Evolutionary conservation across 23 red algal genomes (phyloP), one percentile per base, ranked within the genome.

Genomic region (Chondrus crispus): DNA sequence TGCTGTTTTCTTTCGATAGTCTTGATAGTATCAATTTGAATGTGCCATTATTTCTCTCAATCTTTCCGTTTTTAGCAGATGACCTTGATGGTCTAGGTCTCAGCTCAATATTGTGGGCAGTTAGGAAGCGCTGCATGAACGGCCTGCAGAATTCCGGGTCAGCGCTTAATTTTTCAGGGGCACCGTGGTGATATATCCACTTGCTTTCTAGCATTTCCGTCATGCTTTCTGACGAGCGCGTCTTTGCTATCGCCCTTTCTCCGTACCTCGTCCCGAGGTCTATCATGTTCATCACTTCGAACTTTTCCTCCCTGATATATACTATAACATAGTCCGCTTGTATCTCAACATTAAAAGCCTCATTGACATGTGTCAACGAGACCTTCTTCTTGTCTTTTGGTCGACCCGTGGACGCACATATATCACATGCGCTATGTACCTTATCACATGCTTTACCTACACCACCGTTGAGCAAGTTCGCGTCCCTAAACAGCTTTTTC

Each of bases 251-350:
- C 28, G 44, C 32, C 38, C 26, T 26, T 77, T 77, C 71, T 2
- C 71, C 1, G 44, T 77, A 77, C 26, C 12, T 0, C 24, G 71
- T 76, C 39, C 71, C 71, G 7, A 48, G 24, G 5, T 76, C 71
- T 5, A 76, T 38, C 4, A 77, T 77, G 10, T 77, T 77, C 38
- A 77, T 10, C 26, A 77, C 71, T 24, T 77, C 71, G 71, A 77
- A 77, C 37, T 48, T 42, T 48, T 77, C 71, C 28, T 48, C 71
- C 26, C 71, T 24, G 38, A 77, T 77, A 77, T 77, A 46, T 37
- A 48, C 71, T 35, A 38, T 48, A 20, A 77, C 38, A 38, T 39
- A 77, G 71, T 77, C 71, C 10, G 71, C 71, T 38, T 77, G 71
- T 44, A 77, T 38, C 43, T 77, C 22, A 10, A 39, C 1, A 77